Conservation (phyloP, 345 rosid species). For the Boechera divaricarpa region DNA sequence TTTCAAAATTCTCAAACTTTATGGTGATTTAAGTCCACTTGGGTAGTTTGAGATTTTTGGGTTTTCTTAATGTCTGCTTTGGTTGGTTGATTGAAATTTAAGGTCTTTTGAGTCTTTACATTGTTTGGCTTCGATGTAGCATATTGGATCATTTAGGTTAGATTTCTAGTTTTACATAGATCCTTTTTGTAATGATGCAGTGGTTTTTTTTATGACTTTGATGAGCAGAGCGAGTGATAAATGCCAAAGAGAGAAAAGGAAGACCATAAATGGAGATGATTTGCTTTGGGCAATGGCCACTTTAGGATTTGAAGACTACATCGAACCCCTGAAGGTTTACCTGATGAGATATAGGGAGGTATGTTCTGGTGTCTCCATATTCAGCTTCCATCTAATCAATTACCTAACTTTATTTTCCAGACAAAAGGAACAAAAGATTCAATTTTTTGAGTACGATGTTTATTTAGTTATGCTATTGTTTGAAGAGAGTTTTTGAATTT, state of each 20-base stretch:
- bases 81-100: slow-evolving; percentile 5
- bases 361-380: slow-evolving; percentile 18
- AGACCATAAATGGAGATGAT: slow-evolving; percentile 95
- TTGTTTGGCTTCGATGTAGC: slow-evolving; percentile 15
- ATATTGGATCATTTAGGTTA: slow-evolving; percentile 5
- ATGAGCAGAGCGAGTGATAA: slow-evolving; percentile 89
- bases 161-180: neutral
- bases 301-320: slow-evolving; percentile 95
- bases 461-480: neutral
- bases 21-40: slow-evolving; percentile 6
- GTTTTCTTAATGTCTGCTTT: neutral
- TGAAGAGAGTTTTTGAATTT: neutral
- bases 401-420: neutral
- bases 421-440: neutral
- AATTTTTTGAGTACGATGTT: neutral
- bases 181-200: slow-evolving; percentile 13
- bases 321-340: slow-evolving; percentile 85
- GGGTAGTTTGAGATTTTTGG: slow-evolving; percentile 13
- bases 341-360: slow-evolving; percentile 88
- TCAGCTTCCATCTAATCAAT: neutral
- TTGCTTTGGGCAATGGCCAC: slow-evolving; percentile 98
- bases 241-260: slow-evolving; percentile 98
- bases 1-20: slow-evolving; percentile 14
- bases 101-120: neutral
- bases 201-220: slow-evolving; percentile 19